phyloP scores from a whole-genome alignment of 2,329 filamentous ascomycete genomes.

The Corynespora cassiicola region DNA sequence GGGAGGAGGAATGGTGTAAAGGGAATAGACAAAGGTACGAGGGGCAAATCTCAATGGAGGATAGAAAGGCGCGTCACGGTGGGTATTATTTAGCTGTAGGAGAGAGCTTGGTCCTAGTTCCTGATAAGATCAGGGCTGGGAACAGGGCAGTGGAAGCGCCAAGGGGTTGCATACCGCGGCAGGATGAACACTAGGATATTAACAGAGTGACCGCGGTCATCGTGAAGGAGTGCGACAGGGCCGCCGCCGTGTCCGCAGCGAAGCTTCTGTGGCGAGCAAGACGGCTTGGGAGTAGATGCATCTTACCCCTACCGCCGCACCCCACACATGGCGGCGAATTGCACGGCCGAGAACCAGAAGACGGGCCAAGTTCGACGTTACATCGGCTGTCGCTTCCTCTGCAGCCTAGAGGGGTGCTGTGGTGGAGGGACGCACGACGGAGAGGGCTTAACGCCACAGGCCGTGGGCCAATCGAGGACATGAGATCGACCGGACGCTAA shows the following conservation, averaged over 20 bases:
- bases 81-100: conserved; percentile 47
- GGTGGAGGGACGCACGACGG: conserved; percentile 35
- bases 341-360: conserved; percentile 21
- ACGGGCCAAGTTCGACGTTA: conserved; percentile 42
- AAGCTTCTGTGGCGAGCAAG: conserved; percentile 41
- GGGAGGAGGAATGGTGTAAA: conserved; percentile 39
- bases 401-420: conserved; percentile 21
- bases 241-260: conserved; percentile 37
- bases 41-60: conserved; percentile 46
- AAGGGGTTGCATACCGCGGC: conserved; percentile 41
- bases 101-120: conserved; percentile 41
- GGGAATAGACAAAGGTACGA: conserved; percentile 42
- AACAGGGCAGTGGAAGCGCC: conserved; percentile 31
- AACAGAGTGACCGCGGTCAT: conserved; percentile 20
- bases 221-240: conserved; percentile 22
- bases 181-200: conserved; percentile 40
- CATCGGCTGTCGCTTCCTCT: conserved; percentile 34
- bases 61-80: conserved; percentile 44
- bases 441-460: conserved; percentile 40
- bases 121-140: conserved; percentile 43
- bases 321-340: conserved; percentile 45
- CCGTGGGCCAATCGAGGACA: conserved; percentile 34
- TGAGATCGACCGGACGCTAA: conserved; percentile 45
- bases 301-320: conserved; percentile 36
- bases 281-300: conserved; percentile 17